Conservation (phyloP, 345 rosid genomes). For the Microthlaspi erraticum region DNA sequence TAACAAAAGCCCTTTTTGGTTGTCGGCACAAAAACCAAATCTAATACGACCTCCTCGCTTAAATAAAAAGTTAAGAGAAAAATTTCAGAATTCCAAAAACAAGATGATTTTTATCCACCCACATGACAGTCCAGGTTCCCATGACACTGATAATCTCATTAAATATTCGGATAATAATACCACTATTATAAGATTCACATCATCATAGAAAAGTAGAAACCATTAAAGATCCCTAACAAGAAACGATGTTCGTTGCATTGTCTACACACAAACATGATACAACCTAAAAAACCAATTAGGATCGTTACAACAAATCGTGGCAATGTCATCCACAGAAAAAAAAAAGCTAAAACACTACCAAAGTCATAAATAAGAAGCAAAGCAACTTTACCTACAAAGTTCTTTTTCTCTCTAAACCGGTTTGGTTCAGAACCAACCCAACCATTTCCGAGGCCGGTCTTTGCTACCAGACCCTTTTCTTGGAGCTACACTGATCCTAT, state of each 20-base stretch:
- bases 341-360: slow-evolving; percentile 37
- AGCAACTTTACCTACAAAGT: slow-evolving; percentile 30
- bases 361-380: slow-evolving; percentile 25
- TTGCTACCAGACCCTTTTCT: slow-evolving; percentile 40
- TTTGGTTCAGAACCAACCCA: slow-evolving; percentile 49
- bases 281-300: slow-evolving; percentile 27
- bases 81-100: slow-evolving; percentile 18
- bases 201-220: slow-evolving; percentile 2
- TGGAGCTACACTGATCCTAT: slow-evolving; percentile 72
- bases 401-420: slow-evolving; percentile 13
- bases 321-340: slow-evolving; percentile 9
- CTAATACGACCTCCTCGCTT: slow-evolving; percentile 19
- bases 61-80: slow-evolving; percentile 3
- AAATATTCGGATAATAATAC: slow-evolving; percentile 13
- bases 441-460: slow-evolving; percentile 53
- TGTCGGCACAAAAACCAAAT: not conserved
- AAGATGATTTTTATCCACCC: slow-evolving; percentile 26
- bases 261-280: slow-evolving; percentile 38
- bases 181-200: slow-evolving; percentile 5
- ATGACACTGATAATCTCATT: slow-evolving; percentile 21
- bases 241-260: slow-evolving; percentile 26
- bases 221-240: not conserved
- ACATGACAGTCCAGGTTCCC: slow-evolving; percentile 36
- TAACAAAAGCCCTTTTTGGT: not conserved
- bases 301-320: slow-evolving; percentile 37